A percentile compares a stretch with the other conserved stretches of the same genome.
Conservation (phyloP, 169 alveolate species). For the Ichthyophthirius multifiliis region DNA sequence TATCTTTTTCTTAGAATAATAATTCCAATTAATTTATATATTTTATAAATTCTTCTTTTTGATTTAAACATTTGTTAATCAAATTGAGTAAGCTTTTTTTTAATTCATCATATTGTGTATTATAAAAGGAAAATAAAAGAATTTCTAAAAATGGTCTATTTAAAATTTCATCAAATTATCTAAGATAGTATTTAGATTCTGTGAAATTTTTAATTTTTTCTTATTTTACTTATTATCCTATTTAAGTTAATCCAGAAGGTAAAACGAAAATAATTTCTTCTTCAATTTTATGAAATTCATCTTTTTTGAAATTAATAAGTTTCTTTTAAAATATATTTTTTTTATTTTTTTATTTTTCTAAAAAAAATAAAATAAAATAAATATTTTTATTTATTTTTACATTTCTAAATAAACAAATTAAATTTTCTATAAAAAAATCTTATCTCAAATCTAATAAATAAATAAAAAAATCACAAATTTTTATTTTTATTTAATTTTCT, state of each 20-base stretch:
- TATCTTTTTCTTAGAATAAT: not conserved
- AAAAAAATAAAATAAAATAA: too few relatives aligned
- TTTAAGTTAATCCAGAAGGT: not conserved
- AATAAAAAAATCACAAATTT: constrained; percentile 14
- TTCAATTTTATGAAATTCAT: not conserved
- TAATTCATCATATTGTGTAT: constrained; percentile 16
- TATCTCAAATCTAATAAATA: constrained; percentile 8
- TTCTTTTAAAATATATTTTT: too few relatives aligned
- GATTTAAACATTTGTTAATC: constrained; percentile 2
- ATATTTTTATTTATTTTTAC: too few relatives aligned
- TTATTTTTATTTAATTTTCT: constrained; percentile 11
- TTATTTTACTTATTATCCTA: not conserved
- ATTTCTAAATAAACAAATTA: not conserved
- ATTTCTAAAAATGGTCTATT: constrained; percentile 28
- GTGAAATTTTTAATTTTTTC: not conserved
- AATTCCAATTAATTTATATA: constrained; percentile 8
- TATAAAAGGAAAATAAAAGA: constrained; percentile 6
- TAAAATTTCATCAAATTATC: constrained; percentile 5
- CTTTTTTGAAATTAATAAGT: too few relatives aligned
- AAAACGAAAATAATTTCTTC: not conserved
- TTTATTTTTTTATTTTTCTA: too few relatives aligned
- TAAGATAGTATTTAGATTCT: not conserved
- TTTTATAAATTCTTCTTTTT: constrained; percentile 22
- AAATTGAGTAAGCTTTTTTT: constrained; percentile 12
- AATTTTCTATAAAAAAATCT: constrained; percentile 19